Percentiles rank a stretch among this genome's conserved stretches.
phyloP scores from a whole-genome alignment of 1,284 basidiomycete species.

The Moniliella sp. region DNA sequence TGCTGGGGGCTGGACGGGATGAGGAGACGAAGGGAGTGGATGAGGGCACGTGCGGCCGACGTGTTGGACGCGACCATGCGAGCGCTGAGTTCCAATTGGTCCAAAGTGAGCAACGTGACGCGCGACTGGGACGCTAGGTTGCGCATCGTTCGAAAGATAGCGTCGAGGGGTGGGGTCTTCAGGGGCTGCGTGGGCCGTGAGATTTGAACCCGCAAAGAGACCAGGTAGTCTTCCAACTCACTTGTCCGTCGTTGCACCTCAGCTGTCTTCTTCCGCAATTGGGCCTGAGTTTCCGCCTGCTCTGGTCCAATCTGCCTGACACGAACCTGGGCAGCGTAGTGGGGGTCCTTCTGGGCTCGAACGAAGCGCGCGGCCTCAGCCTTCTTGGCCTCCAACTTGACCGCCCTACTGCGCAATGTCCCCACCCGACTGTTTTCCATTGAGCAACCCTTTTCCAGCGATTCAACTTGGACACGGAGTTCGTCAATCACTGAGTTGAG shows the following conservation, averaged over 20 bases:
- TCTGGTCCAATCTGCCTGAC: conserved; percentile 64
- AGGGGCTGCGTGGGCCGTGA: conserved; percentile 43
- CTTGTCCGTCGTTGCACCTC: conserved; percentile 48
- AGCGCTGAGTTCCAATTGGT: too few relatives aligned
- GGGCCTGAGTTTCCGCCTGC: conserved; percentile 57
- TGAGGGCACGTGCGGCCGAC: too few relatives aligned
- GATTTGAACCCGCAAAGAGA: conserved; percentile 49
- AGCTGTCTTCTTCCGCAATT: conserved; percentile 51
- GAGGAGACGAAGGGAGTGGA: too few relatives aligned
- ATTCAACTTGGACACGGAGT: conserved; percentile 5
- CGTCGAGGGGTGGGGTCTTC: conserved; percentile 60
- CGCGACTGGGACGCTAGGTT: conserved; percentile 46
- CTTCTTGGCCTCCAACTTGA: conserved; percentile 36
- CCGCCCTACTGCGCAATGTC: conserved; percentile 36
- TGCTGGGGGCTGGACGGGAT: too few relatives aligned
- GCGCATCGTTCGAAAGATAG: conserved; percentile 56
- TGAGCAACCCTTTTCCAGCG: conserved; percentile 10
- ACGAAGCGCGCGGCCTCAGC: conserved; percentile 42
- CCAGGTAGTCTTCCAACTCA: conserved; percentile 54
- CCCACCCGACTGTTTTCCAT: conserved; percentile 32
- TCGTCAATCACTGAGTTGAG: conserved; percentile 17
- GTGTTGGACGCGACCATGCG: too few relatives aligned
- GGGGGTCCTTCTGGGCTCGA: conserved; percentile 51
- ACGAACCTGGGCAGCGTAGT: conserved; percentile 58
- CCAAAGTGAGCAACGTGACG: too few relatives aligned